Conservation (phyloP, 306 rosid genomes). For the Myrica gale region DNA sequence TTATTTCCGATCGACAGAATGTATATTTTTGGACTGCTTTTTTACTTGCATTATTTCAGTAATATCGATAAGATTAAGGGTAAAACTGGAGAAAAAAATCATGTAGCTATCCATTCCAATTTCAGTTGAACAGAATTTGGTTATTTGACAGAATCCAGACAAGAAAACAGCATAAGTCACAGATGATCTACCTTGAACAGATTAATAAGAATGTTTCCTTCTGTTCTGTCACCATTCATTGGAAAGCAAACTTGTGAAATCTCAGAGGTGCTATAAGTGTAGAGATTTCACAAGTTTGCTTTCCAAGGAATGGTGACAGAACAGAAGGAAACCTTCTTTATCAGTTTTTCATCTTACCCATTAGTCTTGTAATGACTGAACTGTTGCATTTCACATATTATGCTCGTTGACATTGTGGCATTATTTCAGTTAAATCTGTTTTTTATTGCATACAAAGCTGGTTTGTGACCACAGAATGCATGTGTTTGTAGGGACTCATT, state of each 20-base stretch:
- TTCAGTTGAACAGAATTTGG: slow-evolving; percentile 1
- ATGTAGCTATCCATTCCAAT: slow-evolving; percentile 5
- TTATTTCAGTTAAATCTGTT: too few species aligned
- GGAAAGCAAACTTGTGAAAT: too few species aligned
- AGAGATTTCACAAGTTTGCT: slow-evolving; percentile 57
- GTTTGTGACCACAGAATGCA: too few species aligned
- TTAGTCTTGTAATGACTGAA: slow-evolving; percentile 10
- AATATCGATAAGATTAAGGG: too few species aligned
- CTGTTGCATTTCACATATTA: background rate
- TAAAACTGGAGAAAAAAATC: background rate
- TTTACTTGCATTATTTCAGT: too few species aligned
- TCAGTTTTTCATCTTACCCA: slow-evolving; percentile 49
- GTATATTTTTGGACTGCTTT: too few species aligned
- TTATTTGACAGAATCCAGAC: background rate
- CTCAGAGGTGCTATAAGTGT: slow-evolving; percentile 60
- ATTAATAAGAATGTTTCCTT: too few species aligned
- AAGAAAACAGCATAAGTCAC: background rate
- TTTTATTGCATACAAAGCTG: too few species aligned
- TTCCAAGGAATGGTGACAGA: slow-evolving; percentile 42
- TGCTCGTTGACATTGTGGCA: background rate
- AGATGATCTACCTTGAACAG: too few species aligned
- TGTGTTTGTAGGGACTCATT: too few species aligned
- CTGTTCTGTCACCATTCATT: too few species aligned
- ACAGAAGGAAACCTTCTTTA: slow-evolving; percentile 55
- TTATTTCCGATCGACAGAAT: too few species aligned